Base-by-base conservation (phyloP, 208 protist genomes). In the Leishmania guyanensis region DNA sequence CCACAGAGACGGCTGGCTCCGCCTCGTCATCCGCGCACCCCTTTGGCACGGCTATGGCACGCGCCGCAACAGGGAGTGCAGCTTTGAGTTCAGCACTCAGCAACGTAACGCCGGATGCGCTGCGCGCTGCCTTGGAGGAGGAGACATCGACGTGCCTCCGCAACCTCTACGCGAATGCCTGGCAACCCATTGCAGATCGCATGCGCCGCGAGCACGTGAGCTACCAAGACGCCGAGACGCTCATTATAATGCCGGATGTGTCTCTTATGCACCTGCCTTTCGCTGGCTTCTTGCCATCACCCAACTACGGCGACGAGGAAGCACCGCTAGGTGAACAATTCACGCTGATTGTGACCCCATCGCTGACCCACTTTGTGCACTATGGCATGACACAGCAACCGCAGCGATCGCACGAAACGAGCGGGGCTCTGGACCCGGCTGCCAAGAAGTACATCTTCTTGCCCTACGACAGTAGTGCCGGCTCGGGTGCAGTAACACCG, bases 251-350 rank as follows among this genome's bases (percentile, higher is more conserved):
- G 83, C 83, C 91, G n/a, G 93, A 97, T 81, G 78, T 90, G 8
- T 88, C 92, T 51, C 85, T 97, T 20, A 85, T 95, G 46, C 89
- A 95, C 76, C 85, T 94, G 20, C 93, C 94, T 14, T 97, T 97
- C 72, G 81, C 85, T 14, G 89, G 90, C 22, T 86, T 97, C 39
- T 73, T 93, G 73, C 86, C 92, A 36, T 89, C 82, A 4, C 82
- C 86, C 10, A 81, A 86, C 56, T 85, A 83, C 79, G 62, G 71
- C 17, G 84, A 88, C 68, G 78, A 82, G 14, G 88, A 88, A 3
- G 86, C 78, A 20, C 90, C 91, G 22, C 77, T 96, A 16, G 91
- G 92, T 3, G 86, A 88, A 79, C 87, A 88, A 60, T 86, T 87
- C 64, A 92, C 93, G 36, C 65, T 96, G 20, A 81, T 91, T 9